Conservation (phyloP, 2,329 filamentous ascomycete genomes). For the Penicillium olsonii region DNA sequence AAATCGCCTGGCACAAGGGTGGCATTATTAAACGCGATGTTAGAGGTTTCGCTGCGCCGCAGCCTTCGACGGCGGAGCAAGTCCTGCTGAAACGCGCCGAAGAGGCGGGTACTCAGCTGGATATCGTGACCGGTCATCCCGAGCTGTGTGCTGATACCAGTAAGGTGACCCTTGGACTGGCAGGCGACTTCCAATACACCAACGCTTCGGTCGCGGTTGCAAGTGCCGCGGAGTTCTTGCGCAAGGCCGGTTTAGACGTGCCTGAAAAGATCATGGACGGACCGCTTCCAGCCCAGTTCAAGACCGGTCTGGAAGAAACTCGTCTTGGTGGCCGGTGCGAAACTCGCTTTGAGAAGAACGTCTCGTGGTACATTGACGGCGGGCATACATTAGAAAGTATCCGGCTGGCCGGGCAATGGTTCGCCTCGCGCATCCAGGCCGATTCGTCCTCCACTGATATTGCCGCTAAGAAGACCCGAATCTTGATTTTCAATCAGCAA, state of each 20-base stretch:
- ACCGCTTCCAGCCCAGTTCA: slow-evolving; percentile 62
- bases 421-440: slow-evolving; percentile 54
- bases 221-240: slow-evolving; percentile 44
- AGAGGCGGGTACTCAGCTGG: slow-evolving; percentile 51
- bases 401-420: slow-evolving; percentile 75
- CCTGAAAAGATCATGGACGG: slow-evolving; percentile 41
- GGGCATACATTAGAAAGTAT: slow-evolving; percentile 87
- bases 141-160: slow-evolving; percentile 39
- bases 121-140: slow-evolving; percentile 53
- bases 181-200: slow-evolving; percentile 63
- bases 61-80: slow-evolving; percentile 55
- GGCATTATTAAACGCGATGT: slow-evolving; percentile 76
- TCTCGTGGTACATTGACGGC: slow-evolving; percentile 81
- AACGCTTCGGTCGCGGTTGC: slow-evolving; percentile 64
- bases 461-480: slow-evolving; percentile 47
- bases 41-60: slow-evolving; percentile 64
- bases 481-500: slow-evolving; percentile 91
- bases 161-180: slow-evolving; percentile 58
- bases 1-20: slow-evolving; percentile 91
- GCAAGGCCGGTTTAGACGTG: slow-evolving; percentile 37
- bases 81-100: slow-evolving; percentile 59
- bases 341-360: slow-evolving; percentile 56
- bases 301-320: slow-evolving; percentile 65
- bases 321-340: slow-evolving; percentile 78
- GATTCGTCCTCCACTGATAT: slow-evolving; percentile 34